phyloP scores from a whole-genome alignment of 495 filamentous ascomycete genomes.

The Letharia lupina region DNA sequence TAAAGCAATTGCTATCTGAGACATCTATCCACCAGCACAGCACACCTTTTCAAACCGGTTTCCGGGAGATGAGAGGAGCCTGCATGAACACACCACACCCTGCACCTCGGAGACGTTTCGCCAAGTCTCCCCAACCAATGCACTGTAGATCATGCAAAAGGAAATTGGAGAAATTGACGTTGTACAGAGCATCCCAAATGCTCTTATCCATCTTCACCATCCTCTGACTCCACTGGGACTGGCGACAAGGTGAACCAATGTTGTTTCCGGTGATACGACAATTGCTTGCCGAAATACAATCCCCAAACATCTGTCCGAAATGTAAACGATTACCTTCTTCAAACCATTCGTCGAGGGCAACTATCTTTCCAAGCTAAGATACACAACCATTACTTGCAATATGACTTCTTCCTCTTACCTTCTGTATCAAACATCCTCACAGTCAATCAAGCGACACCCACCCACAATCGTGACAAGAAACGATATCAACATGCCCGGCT shows the following conservation, averaged over 20 bases:
- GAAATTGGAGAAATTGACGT: constrained; percentile 3
- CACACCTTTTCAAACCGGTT: background rate
- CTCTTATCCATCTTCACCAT: background rate
- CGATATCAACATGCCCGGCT: constrained; percentile 9
- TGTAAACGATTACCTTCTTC: constrained; percentile 2
- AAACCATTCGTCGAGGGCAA: background rate
- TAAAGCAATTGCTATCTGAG: background rate
- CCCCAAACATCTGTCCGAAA: background rate
- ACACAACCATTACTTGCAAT: background rate
- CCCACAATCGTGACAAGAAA: background rate
- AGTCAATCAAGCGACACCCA: background rate
- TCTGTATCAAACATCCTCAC: constrained; percentile 3
- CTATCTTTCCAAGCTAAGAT: constrained; percentile 9
- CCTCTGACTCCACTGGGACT: background rate
- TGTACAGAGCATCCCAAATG: background rate
- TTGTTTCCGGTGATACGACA: background rate
- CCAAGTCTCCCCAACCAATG: constrained; percentile 1
- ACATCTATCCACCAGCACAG: background rate
- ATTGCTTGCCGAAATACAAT: background rate
- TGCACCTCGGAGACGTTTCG: background rate
- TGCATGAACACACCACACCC: constrained; percentile 1
- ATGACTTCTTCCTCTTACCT: background rate
- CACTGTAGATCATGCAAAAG: constrained; percentile 4
- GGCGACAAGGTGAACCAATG: background rate
- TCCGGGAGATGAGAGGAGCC: background rate